Conservation (phyloP, 2,329 filamentous ascomycete genomes). For the Aspergillus sp. region DNA sequence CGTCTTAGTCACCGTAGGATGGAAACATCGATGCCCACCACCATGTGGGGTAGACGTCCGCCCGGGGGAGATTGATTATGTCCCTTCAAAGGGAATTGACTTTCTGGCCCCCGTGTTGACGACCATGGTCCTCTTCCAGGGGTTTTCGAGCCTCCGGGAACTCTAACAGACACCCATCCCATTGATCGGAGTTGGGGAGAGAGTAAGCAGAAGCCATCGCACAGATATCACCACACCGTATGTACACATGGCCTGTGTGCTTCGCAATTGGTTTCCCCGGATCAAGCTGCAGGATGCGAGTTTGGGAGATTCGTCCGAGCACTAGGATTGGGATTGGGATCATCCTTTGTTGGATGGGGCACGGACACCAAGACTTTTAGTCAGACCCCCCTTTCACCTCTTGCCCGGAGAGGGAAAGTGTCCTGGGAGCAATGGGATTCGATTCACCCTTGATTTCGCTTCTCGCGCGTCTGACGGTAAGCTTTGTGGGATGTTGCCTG, state of each 20-base stretch:
- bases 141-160: no score
- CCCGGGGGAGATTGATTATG: not conserved
- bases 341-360: slow-evolving; percentile 1
- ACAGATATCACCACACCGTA: no score
- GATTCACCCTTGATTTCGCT: not conserved
- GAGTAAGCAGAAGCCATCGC: no score
- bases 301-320: no score
- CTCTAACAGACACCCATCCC: no score
- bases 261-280: not conserved
- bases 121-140: no score
- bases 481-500: no score
- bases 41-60: not conserved
- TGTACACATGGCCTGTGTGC: not conserved
- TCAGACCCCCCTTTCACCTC: not conserved
- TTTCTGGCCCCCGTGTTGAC: not conserved
- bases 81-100: not conserved
- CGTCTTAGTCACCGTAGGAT: not conserved
- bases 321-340: slow-evolving; percentile 1
- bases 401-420: not conserved
- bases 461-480: no score
- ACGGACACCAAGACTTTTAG: not conserved
- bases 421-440: not conserved
- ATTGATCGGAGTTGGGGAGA: no score
- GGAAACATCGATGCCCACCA: not conserved
- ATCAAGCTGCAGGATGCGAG: not conserved